A percentile compares a stretch with the other conserved stretches of the same genome.
Conservation (phyloP, 164 flowering plant species). For the Saururus chinensis region DNA sequence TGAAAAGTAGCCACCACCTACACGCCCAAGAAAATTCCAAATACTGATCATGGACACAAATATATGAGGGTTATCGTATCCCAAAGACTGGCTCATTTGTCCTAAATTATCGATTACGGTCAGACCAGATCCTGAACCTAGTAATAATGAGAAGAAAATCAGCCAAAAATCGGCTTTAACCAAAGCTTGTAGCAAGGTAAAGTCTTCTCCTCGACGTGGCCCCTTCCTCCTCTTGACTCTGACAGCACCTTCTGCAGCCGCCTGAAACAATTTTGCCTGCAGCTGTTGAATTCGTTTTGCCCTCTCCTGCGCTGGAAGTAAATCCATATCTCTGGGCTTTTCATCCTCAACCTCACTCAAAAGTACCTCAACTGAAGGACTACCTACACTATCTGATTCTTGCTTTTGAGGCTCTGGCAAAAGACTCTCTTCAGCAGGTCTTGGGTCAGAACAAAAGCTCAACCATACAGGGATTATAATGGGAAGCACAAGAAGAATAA, state of each 20-base stretch:
- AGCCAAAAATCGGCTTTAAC: constrained; percentile 98
- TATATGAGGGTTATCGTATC: constrained; percentile 76
- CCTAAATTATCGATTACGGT: constrained; percentile 98
- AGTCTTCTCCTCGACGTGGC: constrained; percentile 95
- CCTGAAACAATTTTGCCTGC: constrained; percentile 71
- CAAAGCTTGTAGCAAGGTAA: constrained; percentile 79
- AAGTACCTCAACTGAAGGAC: constrained; percentile 43
- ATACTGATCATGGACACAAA: constrained; percentile 97
- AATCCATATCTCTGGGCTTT: constrained; percentile 67
- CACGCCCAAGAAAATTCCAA: constrained; percentile 98
- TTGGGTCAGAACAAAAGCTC: constrained; percentile 29
- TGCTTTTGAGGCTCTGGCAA: constrained; percentile 31
- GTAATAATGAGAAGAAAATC: constrained; percentile 59
- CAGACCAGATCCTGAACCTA: constrained; percentile 97
- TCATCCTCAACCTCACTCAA: constrained; percentile 96
- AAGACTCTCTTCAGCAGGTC: constrained; percentile 48
- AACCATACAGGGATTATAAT: constrained; percentile 49
- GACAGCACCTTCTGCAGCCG: constrained; percentile 99
- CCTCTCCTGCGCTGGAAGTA: constrained; percentile 81
- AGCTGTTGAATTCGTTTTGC: constrained; percentile 72
- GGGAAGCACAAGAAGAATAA: constrained; percentile 61
- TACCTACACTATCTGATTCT: constrained; percentile 28
- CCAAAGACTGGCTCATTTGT: constrained; percentile 89
- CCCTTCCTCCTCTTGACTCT: constrained; percentile 82
- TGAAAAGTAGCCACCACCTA: constrained; percentile 95